These are phyloP conservation scores for Lactuca saligna DNA, from an alignment of 129 eudicot species.

Conservation along the genomic window DNA sequence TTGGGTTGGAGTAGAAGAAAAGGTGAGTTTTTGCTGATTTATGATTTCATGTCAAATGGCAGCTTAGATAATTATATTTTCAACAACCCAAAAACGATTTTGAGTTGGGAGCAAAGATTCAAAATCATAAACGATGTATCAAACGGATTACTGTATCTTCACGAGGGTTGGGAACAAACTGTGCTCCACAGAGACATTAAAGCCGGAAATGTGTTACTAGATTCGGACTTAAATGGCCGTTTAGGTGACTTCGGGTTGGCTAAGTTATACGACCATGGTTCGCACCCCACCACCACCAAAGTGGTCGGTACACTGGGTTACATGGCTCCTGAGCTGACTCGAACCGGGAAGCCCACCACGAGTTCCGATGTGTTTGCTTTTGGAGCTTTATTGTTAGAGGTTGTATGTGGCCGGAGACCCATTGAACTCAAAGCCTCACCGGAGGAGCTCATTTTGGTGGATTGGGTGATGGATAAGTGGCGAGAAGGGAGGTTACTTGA, in stretches of 20 bases:
- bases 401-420: constrained; percentile 58
- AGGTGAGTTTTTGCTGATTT: constrained; percentile 59
- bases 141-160: constrained; percentile 47
- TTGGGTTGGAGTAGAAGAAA: constrained; percentile 53
- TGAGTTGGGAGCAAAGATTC: constrained; percentile 56
- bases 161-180: constrained; percentile 60
- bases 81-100: constrained; percentile 12
- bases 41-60: constrained; percentile 63
- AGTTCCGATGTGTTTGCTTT: constrained; percentile 57
- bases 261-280: constrained; percentile 58
- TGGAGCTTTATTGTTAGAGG: constrained; percentile 58
- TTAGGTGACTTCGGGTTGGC: constrained; percentile 74
- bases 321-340: constrained; percentile 57
- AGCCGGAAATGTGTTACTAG: constrained; percentile 52
- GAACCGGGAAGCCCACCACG: constrained; percentile 58
- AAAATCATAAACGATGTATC: constrained; percentile 52
- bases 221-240: constrained; percentile 42
- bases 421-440: constrained; percentile 20
- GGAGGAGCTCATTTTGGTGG: constrained; percentile 43
- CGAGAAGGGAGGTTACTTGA: constrained; percentile 29
- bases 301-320: constrained; percentile 64
- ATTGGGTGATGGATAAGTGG: constrained; percentile 48
- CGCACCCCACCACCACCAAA: constrained; percentile 39
- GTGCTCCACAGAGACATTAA: constrained; percentile 65
- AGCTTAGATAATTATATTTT: constrained; percentile 47